Evolutionary conservation across 768 basidiomycete species (phyloP).

Genomic region (Chalciporus piperatus): DNA sequence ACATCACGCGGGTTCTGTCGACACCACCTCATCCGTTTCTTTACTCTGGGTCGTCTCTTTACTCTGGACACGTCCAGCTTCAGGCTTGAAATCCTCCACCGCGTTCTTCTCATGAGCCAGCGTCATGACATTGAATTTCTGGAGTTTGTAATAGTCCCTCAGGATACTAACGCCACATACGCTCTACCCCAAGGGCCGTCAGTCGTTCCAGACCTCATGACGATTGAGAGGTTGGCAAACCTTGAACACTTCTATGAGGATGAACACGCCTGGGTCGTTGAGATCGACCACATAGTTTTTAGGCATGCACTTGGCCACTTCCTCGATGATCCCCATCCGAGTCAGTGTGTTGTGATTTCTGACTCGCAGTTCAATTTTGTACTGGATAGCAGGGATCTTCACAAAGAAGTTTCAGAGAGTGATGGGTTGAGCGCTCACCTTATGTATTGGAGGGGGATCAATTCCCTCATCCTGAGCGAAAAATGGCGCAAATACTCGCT

Average conservation of each 20-base stretch:
- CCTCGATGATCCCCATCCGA: conserved; percentile 59
- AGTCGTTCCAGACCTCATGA: not conserved
- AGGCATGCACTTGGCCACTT: conserved; percentile 69
- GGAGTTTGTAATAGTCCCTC: conserved; percentile 63
- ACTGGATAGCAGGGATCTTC: conserved; percentile 41
- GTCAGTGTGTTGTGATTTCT: conserved; percentile 74
- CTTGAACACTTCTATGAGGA: conserved; percentile 84
- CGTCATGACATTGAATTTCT: conserved; percentile 80
- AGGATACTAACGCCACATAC: conserved; percentile 76
- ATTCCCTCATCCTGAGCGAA: conserved; percentile 42
- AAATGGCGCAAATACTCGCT: conserved; percentile 49
- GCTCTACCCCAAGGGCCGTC: conserved; percentile 42
- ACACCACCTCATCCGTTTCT: not conserved
- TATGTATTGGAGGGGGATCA: conserved; percentile 37
- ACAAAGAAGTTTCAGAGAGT: not conserved
- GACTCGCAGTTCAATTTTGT: conserved; percentile 74
- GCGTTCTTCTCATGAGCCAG: conserved; percentile 53
- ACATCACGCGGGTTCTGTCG: not conserved
- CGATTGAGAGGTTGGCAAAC: conserved; percentile 35
- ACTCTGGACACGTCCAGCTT: conserved; percentile 32
- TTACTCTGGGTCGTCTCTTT: conserved; percentile 19
- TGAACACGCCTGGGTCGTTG: conserved; percentile 64
- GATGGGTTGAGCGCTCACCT: conserved; percentile 30
- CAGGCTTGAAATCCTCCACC: conserved; percentile 32
- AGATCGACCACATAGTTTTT: conserved; percentile 65